These are phyloP conservation scores for Phaseolus coccineus DNA, from an alignment of 331 rosid genomes.

Conservation along the genomic window DNA sequence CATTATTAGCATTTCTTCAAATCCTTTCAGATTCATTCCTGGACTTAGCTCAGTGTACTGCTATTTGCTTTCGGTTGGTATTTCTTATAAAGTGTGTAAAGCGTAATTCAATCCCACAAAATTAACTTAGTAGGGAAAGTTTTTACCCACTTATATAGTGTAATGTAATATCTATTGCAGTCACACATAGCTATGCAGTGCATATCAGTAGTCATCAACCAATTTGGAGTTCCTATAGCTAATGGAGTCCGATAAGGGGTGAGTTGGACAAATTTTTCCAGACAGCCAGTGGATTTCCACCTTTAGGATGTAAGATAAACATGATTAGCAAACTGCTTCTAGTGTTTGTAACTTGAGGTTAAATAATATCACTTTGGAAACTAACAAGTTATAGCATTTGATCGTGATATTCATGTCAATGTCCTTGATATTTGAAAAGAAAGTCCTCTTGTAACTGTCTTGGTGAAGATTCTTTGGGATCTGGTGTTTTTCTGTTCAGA, in stretches of 20 bases:
- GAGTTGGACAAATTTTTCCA: slow-evolving; percentile 20
- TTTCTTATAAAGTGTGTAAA: too few species aligned
- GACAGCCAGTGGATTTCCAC: background rate
- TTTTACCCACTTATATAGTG: too few species aligned
- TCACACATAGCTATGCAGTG: background rate
- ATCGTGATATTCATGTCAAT: slow-evolving; percentile 11
- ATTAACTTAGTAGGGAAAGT: too few species aligned
- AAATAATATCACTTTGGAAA: background rate
- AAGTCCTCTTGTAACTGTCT: slow-evolving; percentile 32
- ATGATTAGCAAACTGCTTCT: slow-evolving; percentile 18
- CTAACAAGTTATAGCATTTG: slow-evolving; percentile 31
- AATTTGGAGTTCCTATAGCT: slow-evolving; percentile 1
- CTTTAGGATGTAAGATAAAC: slow-evolving; percentile 20
- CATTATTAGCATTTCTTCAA: slow-evolving; percentile 16
- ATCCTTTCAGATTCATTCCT: slow-evolving; percentile 2
- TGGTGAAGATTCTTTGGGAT: slow-evolving; percentile 36
- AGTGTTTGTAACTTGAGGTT: slow-evolving; percentile 27
- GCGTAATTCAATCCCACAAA: too few species aligned
- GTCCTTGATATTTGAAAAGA: slow-evolving; percentile 6
- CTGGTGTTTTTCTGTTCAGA: slow-evolving; percentile 16
- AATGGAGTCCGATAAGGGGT: background rate
- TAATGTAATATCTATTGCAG: background rate
- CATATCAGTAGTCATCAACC: background rate
- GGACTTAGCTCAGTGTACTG: background rate
- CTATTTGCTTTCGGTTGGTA: too few species aligned